Base-by-base conservation (phyloP, 768 basidiomycete genomes). In the Tricholoma sp. region DNA sequence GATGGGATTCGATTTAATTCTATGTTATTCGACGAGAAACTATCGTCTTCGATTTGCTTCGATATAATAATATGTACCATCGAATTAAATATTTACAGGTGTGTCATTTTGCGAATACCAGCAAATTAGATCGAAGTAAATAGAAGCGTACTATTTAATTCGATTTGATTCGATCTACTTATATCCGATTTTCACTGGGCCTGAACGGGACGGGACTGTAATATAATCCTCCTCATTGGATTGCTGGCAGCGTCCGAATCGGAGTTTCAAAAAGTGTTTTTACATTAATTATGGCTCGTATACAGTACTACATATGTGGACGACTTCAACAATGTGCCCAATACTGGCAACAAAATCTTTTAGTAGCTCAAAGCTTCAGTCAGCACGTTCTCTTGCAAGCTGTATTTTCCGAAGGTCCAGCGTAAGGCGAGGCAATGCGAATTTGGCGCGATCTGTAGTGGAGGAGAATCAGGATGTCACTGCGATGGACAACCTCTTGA, bases 401-500 rank as follows among this genome's bases (percentile, higher is more conserved):
- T n/a, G 9, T 1, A 12, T n/a, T 10, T 20, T 45, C 41, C 41
- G 41, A 39, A 6, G 13, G 10, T 20, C 37, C 13, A 34, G 12
- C 15, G 7, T n/a, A 20, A 9, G 18, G 10, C 12, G 44, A 28
- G 44, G 44, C 3, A 45, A 45, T 45, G 44, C 44, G 8, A 6
- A 11, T 45, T 45, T 45, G 18, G 44, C 20, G 11, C 63, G 65
- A 13, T 71, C 73, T 7, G 71, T 76, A 17, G 68, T 67, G 17
- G 74, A 80, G 54, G 86, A 87, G 66, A 83, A 77, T 4, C 75
- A 83, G 54, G 82, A 85, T 68, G 75, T 88, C 11, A 76, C 72
- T 9, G 70, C 75, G 12, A 82, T 88, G 77, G 84, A 86, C 65
- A 66, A 64, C 20, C 71, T 86, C 28, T 69, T 87, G 57, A 78